Conservation (phyloP, 148 eudicot genomes). For the Rhododendron ovatum region DNA sequence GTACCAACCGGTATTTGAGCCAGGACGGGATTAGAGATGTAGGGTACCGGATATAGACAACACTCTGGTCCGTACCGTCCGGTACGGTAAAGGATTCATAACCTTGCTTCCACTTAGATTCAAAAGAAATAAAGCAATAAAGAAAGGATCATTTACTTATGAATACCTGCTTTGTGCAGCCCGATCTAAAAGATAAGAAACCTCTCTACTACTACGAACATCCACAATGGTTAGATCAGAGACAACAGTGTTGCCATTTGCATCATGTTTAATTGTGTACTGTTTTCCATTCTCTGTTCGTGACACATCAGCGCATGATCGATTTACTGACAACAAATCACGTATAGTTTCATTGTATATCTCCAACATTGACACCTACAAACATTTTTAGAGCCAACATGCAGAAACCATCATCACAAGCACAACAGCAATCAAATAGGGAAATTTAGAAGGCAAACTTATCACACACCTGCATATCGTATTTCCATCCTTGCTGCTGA, state of each 20-base stretch:
- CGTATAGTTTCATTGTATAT: conserved; percentile 93
- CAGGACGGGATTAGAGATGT: no score
- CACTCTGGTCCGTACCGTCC: no score
- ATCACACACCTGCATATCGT: conserved; percentile 79
- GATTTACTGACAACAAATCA: conserved; percentile 60
- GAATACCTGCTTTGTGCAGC: conserved; percentile 96
- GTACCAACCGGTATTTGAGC: no score
- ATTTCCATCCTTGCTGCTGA: conserved; percentile 91
- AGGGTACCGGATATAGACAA: no score
- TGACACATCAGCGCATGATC: conserved; percentile 39
- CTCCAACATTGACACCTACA: conserved; percentile 96
- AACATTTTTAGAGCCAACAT: background rate
- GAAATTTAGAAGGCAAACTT: background rate
- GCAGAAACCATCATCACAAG: background rate
- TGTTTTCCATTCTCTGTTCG: conserved; percentile 68
- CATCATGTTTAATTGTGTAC: conserved; percentile 81
- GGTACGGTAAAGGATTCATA: no score
- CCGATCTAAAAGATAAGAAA: conserved; percentile 76
- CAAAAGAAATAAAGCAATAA: background rate
- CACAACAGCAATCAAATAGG: background rate
- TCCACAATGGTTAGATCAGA: conserved; percentile 88
- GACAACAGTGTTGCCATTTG: conserved; percentile 82
- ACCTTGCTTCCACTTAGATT: background rate
- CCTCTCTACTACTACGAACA: conserved; percentile 82
- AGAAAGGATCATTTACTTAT: background rate